Evolutionary conservation across 2,329 filamentous ascomycete genomes (phyloP), one percentile per base, ranked within the genome.

Genomic region (Rachicladosporium sp.): DNA sequence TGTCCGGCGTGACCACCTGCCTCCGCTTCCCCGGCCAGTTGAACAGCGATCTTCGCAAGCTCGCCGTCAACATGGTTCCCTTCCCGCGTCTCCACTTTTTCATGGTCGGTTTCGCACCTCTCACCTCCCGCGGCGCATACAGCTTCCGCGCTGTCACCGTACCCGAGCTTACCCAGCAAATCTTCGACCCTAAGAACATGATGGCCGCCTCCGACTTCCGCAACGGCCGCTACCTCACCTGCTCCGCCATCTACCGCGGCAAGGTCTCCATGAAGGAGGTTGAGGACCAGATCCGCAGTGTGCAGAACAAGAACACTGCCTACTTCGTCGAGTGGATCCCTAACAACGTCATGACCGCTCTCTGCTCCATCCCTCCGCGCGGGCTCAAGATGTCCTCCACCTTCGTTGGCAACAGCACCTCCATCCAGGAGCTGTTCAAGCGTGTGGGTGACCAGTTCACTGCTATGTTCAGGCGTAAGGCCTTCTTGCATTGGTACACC

Each of bases 131-230:
- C 67, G 80, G 80, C 58, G 82, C 89, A 53, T 69, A 93, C 76
- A 86, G 84, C 56, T 98, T 96, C 89, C 91, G 91, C 64, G 89
- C 91, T 53, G 83, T 96, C 67, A 88, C 82, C 61, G 91, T 98
- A 47, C 89, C 91, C 43, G 91, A 98, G 76, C 78, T 98, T 67
- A 96, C 91, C 60, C 91, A 98, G 76, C 91, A 98, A 71, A 96
- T 98, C 87, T 98, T 93, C 76, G 91, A 98, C 75, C 89, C 91
- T 61, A 98, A 96, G 87, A 98, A 98, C 82, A 98, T 98, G 89
- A 98, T 98, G 91, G 91, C 91, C 71, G 91, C 91, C 51, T 93
- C 88, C 50, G 91, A 98, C 74, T 98, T 98, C 87, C 86, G 91
- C 61, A 98, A 96, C 69, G 91, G 91, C 67, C 91, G 91, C 61